Conservation (phyloP, 441 rosid genomes). For the Gossypium aridum region DNA sequence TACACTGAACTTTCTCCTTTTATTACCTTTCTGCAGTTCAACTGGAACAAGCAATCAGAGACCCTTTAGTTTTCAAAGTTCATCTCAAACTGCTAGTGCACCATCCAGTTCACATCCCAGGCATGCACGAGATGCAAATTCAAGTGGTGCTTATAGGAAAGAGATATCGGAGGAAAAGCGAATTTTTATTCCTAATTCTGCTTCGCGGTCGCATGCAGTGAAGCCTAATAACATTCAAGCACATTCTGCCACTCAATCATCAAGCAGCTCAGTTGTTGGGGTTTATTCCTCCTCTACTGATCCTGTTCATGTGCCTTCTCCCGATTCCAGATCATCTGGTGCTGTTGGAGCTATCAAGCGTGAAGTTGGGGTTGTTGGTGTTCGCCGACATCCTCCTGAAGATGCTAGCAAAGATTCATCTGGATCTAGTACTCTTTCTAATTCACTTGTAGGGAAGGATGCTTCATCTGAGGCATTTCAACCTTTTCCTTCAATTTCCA, state of each 20-base stretch:
- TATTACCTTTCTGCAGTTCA: slow-evolving; percentile 29
- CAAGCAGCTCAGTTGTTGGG: slow-evolving; percentile 67
- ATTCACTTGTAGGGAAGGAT: slow-evolving; percentile 43
- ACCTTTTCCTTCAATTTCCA: slow-evolving; percentile 42
- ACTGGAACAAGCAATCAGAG: slow-evolving; percentile 33
- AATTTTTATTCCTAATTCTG: slow-evolving; percentile 17
- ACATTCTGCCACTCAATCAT: slow-evolving; percentile 31
- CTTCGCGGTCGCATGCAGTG: slow-evolving; percentile 31
- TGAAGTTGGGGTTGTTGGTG: slow-evolving; percentile 83
- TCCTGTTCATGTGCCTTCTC: slow-evolving; percentile 96
- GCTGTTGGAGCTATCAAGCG: slow-evolving; percentile 87
- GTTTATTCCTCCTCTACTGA: slow-evolving; percentile 84
- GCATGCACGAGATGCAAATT: slow-evolving; percentile 27
- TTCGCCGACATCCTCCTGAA: slow-evolving; percentile 54
- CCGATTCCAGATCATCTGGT: slow-evolving; percentile 70
- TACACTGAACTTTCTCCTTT: not conserved
- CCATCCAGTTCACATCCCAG: slow-evolving; percentile 30
- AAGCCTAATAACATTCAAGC: slow-evolving; percentile 35
- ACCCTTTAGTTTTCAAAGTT: slow-evolving; percentile 27
- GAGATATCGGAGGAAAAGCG: slow-evolving; percentile 36
- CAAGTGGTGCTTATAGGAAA: slow-evolving; percentile 32
- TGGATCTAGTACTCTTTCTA: slow-evolving; percentile 37
- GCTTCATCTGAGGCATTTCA: slow-evolving; percentile 50
- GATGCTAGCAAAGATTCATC: slow-evolving; percentile 39
- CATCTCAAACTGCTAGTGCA: slow-evolving; percentile 32